phyloP scores from a whole-genome alignment of 1,284 basidiomycete species.

The Coriolopsis trogii region DNA sequence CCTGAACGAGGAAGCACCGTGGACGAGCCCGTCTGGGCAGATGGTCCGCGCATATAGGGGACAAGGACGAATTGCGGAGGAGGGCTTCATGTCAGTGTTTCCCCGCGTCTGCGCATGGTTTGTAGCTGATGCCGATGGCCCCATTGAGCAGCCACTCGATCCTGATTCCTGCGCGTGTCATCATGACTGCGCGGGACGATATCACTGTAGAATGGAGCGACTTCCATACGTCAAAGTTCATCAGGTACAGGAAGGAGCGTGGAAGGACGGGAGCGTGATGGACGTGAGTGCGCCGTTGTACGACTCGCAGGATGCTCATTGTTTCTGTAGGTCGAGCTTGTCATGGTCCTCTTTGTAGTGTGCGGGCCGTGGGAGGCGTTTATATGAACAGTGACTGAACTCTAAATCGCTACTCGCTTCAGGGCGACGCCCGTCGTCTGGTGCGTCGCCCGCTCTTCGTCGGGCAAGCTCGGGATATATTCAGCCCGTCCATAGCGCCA shows the following conservation, averaged over 20 bases:
- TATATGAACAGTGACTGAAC: too few species aligned
- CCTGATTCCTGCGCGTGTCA: slow-evolving; percentile 5
- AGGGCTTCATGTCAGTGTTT: slow-evolving; percentile 25
- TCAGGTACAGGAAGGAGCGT: slow-evolving; percentile 10
- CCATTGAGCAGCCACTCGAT: not conserved
- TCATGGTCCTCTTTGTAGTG: too few species aligned
- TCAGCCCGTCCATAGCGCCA: too few species aligned
- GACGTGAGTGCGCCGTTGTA: not conserved
- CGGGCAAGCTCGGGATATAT: too few species aligned
- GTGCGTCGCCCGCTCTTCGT: too few species aligned
- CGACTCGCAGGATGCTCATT: too few species aligned
- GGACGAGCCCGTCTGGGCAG: not conserved
- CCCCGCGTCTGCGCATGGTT: too few species aligned
- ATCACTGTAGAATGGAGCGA: slow-evolving; percentile 13
- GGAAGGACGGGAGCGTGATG: not conserved
- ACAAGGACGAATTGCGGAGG: slow-evolving; percentile 19
- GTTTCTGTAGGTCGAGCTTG: too few species aligned
- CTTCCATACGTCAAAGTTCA: slow-evolving; percentile 7
- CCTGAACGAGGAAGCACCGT: not conserved
- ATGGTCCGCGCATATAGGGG: slow-evolving; percentile 14
- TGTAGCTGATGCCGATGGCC: not conserved
- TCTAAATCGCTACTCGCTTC: too few species aligned
- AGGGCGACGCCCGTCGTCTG: too few species aligned
- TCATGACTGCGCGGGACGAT: slow-evolving; percentile 9
- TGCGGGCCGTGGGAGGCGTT: too few species aligned